Percentiles rank a stretch among this genome's conserved stretches.
Evolutionary conservation across 169 alveolate species (phyloP).

Genomic region (Cryptosporidium bovis): DNA sequence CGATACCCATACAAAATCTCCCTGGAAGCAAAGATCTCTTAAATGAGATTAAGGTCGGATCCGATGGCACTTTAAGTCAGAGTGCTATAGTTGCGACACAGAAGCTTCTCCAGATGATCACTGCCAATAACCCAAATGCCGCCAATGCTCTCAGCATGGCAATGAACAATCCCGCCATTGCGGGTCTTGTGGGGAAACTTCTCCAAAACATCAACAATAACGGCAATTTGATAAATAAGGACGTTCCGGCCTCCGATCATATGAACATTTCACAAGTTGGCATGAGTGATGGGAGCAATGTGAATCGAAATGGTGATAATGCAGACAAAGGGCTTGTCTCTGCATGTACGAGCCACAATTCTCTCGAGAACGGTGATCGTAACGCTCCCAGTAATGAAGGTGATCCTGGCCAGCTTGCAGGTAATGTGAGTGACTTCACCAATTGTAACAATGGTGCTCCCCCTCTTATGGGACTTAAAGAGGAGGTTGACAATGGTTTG

Average conservation of each 20-base stretch:
- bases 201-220: conserved; percentile 22
- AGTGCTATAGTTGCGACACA: conserved; percentile 58
- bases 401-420: too few relatives aligned
- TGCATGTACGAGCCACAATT: too few relatives aligned
- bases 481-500: too few relatives aligned
- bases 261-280: too few relatives aligned
- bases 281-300: too few relatives aligned
- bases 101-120: conserved; percentile 67
- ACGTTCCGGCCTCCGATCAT: neutral
- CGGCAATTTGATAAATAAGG: neutral
- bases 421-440: too few relatives aligned
- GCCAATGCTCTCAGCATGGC: conserved; percentile 67
- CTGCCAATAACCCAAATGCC: conserved; percentile 66
- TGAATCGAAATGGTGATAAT: too few relatives aligned
- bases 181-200: conserved; percentile 67
- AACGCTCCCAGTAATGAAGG: too few relatives aligned
- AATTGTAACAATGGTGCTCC: too few relatives aligned
- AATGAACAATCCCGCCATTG: conserved; percentile 71
- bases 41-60: conserved; percentile 31
- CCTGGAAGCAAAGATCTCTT: neutral
- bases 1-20: neutral
- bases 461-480: too few relatives aligned
- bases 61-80: conserved; percentile 51
- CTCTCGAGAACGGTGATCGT: too few relatives aligned
- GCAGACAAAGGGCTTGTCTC: too few relatives aligned